Conservation (phyloP, 2,329 filamentous ascomycete genomes). For the Pseudohalonectria lignicola region DNA sequence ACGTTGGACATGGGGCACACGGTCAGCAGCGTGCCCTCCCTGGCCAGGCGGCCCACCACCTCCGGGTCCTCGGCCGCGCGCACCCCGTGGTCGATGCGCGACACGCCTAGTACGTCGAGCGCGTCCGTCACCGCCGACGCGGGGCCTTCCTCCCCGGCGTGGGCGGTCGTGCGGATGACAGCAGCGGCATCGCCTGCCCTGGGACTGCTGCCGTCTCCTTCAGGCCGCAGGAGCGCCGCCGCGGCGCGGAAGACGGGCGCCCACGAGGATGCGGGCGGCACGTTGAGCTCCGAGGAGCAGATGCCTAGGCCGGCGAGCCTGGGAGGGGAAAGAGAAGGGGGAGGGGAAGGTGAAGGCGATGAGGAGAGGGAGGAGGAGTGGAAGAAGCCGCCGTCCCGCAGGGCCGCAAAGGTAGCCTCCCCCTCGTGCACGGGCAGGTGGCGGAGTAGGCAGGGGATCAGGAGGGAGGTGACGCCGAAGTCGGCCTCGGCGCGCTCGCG, state of each 20-base stretch:
- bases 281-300: slow-evolving; percentile 20
- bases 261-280: slow-evolving; percentile 40
- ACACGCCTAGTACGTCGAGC: slow-evolving; percentile 47
- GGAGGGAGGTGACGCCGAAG: slow-evolving; percentile 51
- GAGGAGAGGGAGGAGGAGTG: slow-evolving; percentile 18
- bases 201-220: too few relatives aligned
- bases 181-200: too few relatives aligned
- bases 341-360: slow-evolving; percentile 25
- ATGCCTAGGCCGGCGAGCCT: slow-evolving; percentile 15
- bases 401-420: slow-evolving; percentile 29
- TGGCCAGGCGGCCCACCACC: slow-evolving; percentile 47
- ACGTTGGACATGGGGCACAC: slow-evolving; percentile 69
- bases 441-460: slow-evolving; percentile 64
- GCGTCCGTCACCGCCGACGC: slow-evolving; percentile 53
- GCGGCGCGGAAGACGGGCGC: slow-evolving; percentile 48
- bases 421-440: slow-evolving; percentile 55
- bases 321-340: neutral
- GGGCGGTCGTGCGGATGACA: slow-evolving; percentile 56
- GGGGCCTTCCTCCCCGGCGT: slow-evolving; percentile 68
- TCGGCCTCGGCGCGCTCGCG: slow-evolving; percentile 48
- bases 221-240: slow-evolving; percentile 13
- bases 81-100: slow-evolving; percentile 68
- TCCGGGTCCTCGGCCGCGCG: slow-evolving; percentile 47
- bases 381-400: slow-evolving; percentile 30
- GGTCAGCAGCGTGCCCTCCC: slow-evolving; percentile 49